Conservation (phyloP, 441 rosid genomes). For the Adansonia madagascariensis region DNA sequence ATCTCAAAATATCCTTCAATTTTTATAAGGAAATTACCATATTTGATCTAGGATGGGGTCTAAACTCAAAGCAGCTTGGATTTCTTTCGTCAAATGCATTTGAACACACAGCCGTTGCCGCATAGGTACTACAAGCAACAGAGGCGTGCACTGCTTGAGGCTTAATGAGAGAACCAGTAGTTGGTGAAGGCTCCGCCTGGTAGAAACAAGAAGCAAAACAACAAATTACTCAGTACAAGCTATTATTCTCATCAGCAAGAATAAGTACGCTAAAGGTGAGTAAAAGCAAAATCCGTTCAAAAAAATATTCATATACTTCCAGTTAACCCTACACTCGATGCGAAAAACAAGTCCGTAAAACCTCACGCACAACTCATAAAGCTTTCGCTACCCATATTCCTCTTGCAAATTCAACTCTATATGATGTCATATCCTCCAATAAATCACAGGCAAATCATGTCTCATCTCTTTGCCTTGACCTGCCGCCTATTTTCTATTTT, state of each 20-base stretch:
- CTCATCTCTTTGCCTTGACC: conserved; percentile 35
- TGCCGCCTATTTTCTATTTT: conserved; percentile 29
- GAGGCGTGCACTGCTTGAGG: conserved; percentile 54
- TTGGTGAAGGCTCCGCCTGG: conserved; percentile 92
- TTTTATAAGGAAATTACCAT: conserved; percentile 53
- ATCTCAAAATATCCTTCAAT: conserved; percentile 1
- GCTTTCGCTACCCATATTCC: conserved; percentile 12
- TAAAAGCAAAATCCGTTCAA: conserved; percentile 22
- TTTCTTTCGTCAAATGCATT: conserved; percentile 45
- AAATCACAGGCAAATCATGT: conserved; percentile 30
- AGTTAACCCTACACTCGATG: conserved; percentile 20
- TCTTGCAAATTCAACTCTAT: conserved; percentile 10
- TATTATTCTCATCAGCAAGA: conserved; percentile 29
- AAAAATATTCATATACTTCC: conserved; percentile 12
- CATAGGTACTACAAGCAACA: conserved; percentile 44
- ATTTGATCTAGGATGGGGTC: conserved; percentile 62
- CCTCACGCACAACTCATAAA: conserved; percentile 23
- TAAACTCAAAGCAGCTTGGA: conserved; percentile 70
- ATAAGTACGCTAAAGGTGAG: conserved; percentile 18
- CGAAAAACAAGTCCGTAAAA: conserved; percentile 14
- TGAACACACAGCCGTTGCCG: conserved; percentile 44
- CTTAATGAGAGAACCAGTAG: conserved; percentile 82
- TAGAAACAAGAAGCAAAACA: conserved; percentile 34
- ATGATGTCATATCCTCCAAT: conserved; percentile 26
- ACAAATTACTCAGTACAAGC: conserved; percentile 22